A percentile compares a stretch with the other conserved stretches of the same genome.
Evolutionary conservation across 139 green algal genomes (phyloP).

Genomic region (Chlorella sp.): DNA sequence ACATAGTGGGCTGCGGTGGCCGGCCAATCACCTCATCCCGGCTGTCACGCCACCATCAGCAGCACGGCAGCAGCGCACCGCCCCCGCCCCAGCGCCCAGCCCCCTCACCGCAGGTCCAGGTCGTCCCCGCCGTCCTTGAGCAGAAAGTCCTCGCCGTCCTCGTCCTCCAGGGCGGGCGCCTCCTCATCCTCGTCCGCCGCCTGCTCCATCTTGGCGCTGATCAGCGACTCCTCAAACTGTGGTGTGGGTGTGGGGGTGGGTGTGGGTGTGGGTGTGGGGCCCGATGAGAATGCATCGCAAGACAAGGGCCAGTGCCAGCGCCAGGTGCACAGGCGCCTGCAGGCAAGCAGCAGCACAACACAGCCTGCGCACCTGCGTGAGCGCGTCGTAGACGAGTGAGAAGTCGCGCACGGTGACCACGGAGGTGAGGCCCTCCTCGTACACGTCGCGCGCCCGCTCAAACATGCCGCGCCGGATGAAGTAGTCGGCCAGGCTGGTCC

Average conservation of each 20-base stretch:
- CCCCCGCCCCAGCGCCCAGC: no score
- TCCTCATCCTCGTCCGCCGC: conserved; percentile 46
- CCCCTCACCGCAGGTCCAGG: conserved; percentile 86
- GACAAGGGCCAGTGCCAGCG: not conserved
- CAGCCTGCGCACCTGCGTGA: conserved; percentile 53
- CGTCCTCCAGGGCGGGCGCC: conserved; percentile 25
- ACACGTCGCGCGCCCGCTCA: conserved; percentile 96
- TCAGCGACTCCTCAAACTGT: conserved; percentile 90
- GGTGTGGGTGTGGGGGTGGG: not conserved
- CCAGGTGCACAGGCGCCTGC: not conserved
- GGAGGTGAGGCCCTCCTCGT: conserved; percentile 91
- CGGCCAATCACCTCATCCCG: no score
- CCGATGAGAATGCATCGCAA: no score
- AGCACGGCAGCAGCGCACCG: no score
- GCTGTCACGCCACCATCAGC: no score
- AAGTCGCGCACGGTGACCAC: conserved; percentile 87
- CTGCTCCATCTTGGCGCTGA: conserved; percentile 82
- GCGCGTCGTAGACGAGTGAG: conserved; percentile 96
- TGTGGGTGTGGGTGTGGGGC: not conserved
- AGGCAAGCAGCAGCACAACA: not conserved
- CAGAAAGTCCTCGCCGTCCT: conserved; percentile 72
- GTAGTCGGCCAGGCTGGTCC: conserved; percentile 91
- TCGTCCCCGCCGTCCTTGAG: conserved; percentile 84
- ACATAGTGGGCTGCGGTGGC: no score
- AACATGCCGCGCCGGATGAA: conserved; percentile 96